Conservation (phyloP, 2,329 filamentous ascomycete genomes). For the Apiospora koreana region DNA sequence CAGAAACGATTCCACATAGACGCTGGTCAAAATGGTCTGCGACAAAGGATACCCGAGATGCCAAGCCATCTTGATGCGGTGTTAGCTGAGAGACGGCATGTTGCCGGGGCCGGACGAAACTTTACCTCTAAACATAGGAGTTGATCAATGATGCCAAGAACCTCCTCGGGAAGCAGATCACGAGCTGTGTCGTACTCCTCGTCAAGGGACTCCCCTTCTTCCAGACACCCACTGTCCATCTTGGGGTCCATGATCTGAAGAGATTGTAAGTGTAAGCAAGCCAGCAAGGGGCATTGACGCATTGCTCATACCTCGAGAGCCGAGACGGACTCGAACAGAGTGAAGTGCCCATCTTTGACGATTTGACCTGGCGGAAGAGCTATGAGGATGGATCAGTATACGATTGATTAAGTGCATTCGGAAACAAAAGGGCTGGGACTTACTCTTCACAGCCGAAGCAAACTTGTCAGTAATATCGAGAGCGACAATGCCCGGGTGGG, state of each 20-base stretch:
- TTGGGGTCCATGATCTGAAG: constrained; percentile 95
- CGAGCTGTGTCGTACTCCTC: constrained; percentile 76
- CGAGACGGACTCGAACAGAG: constrained; percentile 90
- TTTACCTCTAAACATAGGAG: constrained; percentile 82
- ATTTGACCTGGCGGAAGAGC: constrained; percentile 79
- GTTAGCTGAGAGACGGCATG: not conserved
- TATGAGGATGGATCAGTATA: constrained; percentile 35
- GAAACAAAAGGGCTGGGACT: constrained; percentile 20
- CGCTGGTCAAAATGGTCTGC: constrained; percentile 89
- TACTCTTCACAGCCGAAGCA: constrained; percentile 53
- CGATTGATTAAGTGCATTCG: not conserved
- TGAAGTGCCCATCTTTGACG: constrained; percentile 92
- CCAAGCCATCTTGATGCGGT: constrained; percentile 76
- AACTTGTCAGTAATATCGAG: constrained; percentile 62
- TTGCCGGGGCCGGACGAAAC: not conserved
- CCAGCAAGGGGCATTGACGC: not conserved
- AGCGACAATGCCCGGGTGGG: constrained; percentile 52
- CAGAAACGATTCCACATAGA: constrained; percentile 84
- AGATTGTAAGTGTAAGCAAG: not conserved
- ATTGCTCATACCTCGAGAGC: constrained; percentile 63
- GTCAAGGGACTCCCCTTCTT: constrained; percentile 77
- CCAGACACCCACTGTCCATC: constrained; percentile 92
- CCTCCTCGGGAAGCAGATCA: constrained; percentile 71
- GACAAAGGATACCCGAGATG: constrained; percentile 94
- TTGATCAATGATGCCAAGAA: constrained; percentile 93